Evolutionary conservation across 306 rosid species (phyloP).

Genomic region (Malus sieversii): DNA sequence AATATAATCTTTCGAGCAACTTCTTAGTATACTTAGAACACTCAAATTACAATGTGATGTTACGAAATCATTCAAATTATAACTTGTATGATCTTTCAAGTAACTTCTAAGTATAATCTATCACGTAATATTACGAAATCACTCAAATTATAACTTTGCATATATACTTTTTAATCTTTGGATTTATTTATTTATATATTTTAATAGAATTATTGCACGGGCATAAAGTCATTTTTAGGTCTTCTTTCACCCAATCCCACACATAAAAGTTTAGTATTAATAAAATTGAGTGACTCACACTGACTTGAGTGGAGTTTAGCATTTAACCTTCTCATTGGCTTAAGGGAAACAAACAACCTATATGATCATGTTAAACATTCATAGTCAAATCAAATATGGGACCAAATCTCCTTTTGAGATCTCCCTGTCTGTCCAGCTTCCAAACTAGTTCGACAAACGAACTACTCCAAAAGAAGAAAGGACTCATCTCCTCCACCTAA

Average conservation of each 20-base stretch:
- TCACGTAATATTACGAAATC: no score
- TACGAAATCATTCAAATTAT: no score
- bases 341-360: constrained; percentile 30
- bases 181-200: no score
- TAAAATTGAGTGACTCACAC: neutral
- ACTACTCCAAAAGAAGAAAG: constrained; percentile 2
- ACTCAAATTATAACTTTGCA: no score
- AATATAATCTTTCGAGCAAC: constrained; percentile 21
- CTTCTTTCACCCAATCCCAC: constrained; percentile 24
- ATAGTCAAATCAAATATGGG: constrained; percentile 31
- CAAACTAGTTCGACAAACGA: neutral
- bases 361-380: constrained; percentile 23
- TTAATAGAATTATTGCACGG: constrained; percentile 17
- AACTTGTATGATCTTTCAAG: constrained; percentile 7
- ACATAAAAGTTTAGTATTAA: constrained; percentile 22
- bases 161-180: no score
- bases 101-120: neutral
- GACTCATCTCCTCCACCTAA: constrained; percentile 8
- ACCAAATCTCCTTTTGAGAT: constrained; percentile 77
- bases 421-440: constrained; percentile 37
- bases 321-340: constrained; percentile 27
- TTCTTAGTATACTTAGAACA: neutral
- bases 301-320: constrained; percentile 40
- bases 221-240: constrained; percentile 41
- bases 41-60: no score